Percentiles rank a stretch among this genome's conserved stretches.
Evolutionary conservation across 306 rosid species (phyloP).

Genomic region (Cicer pinnatifidum): DNA sequence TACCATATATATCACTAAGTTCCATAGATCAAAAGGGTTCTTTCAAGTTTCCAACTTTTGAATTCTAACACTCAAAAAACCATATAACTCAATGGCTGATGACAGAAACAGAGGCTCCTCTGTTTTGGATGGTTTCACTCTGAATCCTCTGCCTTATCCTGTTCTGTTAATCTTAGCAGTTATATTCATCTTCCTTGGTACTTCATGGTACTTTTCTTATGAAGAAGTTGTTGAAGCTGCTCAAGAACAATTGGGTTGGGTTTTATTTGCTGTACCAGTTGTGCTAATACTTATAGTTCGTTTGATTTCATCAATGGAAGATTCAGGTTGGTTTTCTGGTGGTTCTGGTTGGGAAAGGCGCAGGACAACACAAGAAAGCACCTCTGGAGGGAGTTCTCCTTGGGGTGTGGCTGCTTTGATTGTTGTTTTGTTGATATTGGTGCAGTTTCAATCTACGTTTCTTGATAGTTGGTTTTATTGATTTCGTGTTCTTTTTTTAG

Average conservation of each 20-base stretch:
- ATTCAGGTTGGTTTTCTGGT: constrained; percentile 54
- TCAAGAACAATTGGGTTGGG: constrained; percentile 58
- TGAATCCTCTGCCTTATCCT: constrained; percentile 76
- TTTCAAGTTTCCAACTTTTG: not conserved
- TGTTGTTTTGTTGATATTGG: constrained; percentile 66
- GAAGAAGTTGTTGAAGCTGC: constrained; percentile 66
- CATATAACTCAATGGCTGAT: constrained; percentile 51
- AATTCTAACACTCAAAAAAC: constrained; percentile 16
- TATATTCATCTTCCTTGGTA: constrained; percentile 61
- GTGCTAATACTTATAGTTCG: constrained; percentile 59
- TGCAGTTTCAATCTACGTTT: constrained; percentile 69
- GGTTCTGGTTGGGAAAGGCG: constrained; percentile 55
- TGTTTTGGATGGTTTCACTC: constrained; percentile 63
- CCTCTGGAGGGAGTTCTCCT: constrained; percentile 87
- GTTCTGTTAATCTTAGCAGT: constrained; percentile 70
- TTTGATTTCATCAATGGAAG: constrained; percentile 70
- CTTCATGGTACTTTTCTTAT: constrained; percentile 71
- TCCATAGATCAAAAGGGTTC: constrained; percentile 1
- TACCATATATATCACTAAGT: not conserved
- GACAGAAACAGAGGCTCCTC: constrained; percentile 56
- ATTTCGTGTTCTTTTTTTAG: constrained; percentile 15
- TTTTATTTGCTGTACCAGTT: constrained; percentile 58
- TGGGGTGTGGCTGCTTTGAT: constrained; percentile 96
- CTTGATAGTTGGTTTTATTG: constrained; percentile 67
- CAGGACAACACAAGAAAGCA: constrained; percentile 50